Conservation (phyloP, 345 rosid species). For the Syzygium jambos region DNA sequence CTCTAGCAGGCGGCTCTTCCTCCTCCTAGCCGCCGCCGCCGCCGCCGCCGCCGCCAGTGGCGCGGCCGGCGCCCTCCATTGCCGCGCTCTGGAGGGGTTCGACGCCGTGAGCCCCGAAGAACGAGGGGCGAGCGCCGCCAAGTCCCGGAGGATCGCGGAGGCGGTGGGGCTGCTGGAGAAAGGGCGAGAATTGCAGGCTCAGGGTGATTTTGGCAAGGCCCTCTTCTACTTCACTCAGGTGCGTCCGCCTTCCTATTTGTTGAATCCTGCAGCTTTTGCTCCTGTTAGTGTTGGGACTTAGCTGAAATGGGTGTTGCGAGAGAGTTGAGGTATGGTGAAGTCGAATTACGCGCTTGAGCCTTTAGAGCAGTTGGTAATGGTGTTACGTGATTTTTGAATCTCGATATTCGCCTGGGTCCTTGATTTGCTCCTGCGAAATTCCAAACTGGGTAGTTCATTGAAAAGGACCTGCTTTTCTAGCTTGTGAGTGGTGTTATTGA, state of each 20-base stretch:
- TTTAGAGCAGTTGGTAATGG: neutral
- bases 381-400: neutral
- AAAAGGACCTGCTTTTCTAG: neutral
- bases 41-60: neutral
- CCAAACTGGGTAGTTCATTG: neutral
- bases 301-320: neutral
- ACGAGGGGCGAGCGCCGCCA: conserved; percentile 15
- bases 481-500: neutral
- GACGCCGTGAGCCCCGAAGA: conserved; percentile 30
- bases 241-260: neutral
- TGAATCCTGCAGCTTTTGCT: neutral
- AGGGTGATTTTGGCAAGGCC: conserved; percentile 38
- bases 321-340: neutral
- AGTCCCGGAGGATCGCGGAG: conserved; percentile 26
- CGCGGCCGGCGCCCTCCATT: neutral
- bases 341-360: neutral
- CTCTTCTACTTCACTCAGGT: conserved; percentile 52
- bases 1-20: conserved; percentile 23
- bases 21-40: conserved; percentile 5
- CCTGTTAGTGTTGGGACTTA: neutral
- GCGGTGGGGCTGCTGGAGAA: conserved; percentile 36
- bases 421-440: neutral
- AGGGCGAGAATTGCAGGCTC: conserved; percentile 44
- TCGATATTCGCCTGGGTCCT: neutral
- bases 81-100: conserved; percentile 16